Percentiles rank a stretch among this genome's conserved stretches.
Conservation (phyloP, 2,329 filamentous ascomycete species). For the Botrytis elliptica region DNA sequence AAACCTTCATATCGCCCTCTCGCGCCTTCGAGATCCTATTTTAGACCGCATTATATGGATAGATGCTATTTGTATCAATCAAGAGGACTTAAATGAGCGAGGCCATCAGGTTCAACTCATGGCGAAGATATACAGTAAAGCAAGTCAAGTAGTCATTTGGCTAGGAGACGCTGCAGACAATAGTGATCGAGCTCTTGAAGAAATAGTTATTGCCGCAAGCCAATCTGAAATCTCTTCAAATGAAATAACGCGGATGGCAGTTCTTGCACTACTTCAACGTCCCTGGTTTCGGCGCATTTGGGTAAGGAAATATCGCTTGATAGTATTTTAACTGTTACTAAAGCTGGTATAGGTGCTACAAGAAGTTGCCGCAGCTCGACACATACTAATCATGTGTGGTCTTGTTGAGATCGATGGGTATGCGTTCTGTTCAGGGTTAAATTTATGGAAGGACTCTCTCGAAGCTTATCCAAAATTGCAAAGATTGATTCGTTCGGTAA, state of each 20-base stretch:
- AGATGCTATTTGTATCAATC: too few relatives aligned
- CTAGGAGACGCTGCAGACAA: not conserved
- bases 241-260: accelerated
- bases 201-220: not conserved
- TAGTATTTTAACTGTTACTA: not conserved
- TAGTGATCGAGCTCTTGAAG: not conserved
- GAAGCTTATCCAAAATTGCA: not conserved
- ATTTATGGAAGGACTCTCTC: not conserved
- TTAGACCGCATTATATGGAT: not conserved
- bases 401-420: not conserved
- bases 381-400: not conserved
- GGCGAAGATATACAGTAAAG: conserved; percentile 22
- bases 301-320: not conserved
- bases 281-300: not conserved
- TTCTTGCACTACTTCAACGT: not conserved
- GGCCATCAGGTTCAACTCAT: conserved; percentile 21
- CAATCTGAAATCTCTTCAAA: too few relatives aligned
- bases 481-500: not conserved
- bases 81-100: not conserved
- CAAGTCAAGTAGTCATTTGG: conserved; percentile 18
- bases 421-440: not conserved
- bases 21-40: not conserved
- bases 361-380: not conserved
- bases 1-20: not conserved
- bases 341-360: not conserved